Conservation (phyloP, 176 grass and related monocot genomes). For the Raddia distichophylla region DNA sequence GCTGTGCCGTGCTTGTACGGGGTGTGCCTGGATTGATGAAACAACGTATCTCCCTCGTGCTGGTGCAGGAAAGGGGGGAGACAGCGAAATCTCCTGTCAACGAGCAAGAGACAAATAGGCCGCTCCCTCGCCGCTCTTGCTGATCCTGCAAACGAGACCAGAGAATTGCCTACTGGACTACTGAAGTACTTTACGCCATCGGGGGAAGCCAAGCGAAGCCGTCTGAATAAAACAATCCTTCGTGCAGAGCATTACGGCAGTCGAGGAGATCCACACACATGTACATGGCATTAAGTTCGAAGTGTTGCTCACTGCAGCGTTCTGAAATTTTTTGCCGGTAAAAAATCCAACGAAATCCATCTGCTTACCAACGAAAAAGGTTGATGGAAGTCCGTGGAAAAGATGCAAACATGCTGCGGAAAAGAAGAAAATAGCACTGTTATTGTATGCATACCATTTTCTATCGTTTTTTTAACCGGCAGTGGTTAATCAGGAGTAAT, state of each 20-base stretch:
- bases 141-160: background rate
- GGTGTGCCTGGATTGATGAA: background rate
- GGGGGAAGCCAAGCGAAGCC: background rate
- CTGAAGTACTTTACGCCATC: too few relatives aligned
- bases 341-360: too few relatives aligned
- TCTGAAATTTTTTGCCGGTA: too few relatives aligned
- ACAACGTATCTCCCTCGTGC: slow-evolving; percentile 1
- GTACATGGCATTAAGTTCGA: background rate
- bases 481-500: too few relatives aligned
- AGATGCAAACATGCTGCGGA: too few relatives aligned
- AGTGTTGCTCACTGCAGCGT: background rate
- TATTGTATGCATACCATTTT: too few relatives aligned
- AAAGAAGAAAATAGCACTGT: too few relatives aligned
- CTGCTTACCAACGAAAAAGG: too few relatives aligned
- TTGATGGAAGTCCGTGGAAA: too few relatives aligned
- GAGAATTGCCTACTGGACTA: too few relatives aligned
- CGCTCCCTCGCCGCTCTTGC: background rate
- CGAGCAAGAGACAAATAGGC: background rate
- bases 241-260: background rate
- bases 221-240: background rate
- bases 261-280: background rate
- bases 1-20: background rate
- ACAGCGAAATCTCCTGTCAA: background rate
- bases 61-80: background rate
- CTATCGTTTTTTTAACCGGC: too few relatives aligned